A percentile compares a stretch with the other conserved stretches of the same genome.
Conservation (phyloP, 306 rosid species). For the Inga laurina region DNA sequence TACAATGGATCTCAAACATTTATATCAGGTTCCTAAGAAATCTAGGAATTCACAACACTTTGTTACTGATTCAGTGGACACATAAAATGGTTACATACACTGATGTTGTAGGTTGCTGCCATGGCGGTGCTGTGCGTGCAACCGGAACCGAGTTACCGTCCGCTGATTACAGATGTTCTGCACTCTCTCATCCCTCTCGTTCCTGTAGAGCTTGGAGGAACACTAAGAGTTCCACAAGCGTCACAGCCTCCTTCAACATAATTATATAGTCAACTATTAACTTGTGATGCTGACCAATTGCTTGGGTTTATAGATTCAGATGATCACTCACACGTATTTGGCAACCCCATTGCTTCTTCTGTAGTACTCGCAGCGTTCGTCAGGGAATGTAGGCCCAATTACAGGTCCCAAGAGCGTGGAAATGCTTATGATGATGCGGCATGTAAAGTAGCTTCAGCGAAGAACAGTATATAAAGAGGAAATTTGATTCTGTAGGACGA, state of each 20-base stretch:
- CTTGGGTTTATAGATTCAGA: constrained; percentile 3
- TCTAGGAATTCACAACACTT: background rate
- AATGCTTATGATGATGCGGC: constrained; percentile 26
- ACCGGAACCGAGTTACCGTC: constrained; percentile 96
- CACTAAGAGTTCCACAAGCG: constrained; percentile 62
- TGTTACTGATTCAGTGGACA: background rate
- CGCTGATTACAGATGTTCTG: constrained; percentile 86
- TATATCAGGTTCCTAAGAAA: constrained; percentile 76
- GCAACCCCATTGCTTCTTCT: background rate
- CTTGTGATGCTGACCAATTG: constrained; percentile 30
- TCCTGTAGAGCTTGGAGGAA: constrained; percentile 88
- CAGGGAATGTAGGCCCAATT: constrained; percentile 21
- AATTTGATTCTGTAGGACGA: constrained; percentile 18
- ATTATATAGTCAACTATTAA: constrained; percentile 13
- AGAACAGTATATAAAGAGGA: constrained; percentile 40
- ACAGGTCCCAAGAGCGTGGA: constrained; percentile 27
- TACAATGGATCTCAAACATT: constrained; percentile 87
- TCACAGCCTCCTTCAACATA: constrained; percentile 37
- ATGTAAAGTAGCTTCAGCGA: constrained; percentile 34
- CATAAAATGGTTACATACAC: background rate
- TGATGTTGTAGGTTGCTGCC: constrained; percentile 78
- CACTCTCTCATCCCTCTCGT: constrained; percentile 96
- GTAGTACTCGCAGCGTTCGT: constrained; percentile 6
- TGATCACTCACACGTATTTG: background rate
- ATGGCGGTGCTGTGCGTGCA: constrained; percentile 95